Conservation (phyloP, 192 early-diverging fungal species). For the Umbelopsis sp. region DNA sequence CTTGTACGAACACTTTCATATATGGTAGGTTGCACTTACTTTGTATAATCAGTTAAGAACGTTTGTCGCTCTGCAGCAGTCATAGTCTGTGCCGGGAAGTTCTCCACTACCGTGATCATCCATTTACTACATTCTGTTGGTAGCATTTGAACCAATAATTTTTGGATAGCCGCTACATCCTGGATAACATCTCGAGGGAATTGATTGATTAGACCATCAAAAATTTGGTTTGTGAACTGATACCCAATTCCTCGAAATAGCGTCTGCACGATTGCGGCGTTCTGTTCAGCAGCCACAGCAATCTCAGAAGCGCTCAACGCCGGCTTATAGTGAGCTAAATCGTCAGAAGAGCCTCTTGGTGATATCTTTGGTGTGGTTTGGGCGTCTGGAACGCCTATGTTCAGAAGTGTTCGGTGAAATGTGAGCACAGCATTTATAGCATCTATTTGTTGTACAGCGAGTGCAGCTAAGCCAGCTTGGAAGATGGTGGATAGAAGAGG, state of each 20-base stretch:
- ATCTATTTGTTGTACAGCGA: conserved; percentile 52
- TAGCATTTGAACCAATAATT: conserved; percentile 44
- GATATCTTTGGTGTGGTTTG: conserved; percentile 2
- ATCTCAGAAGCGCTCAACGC: conserved; percentile 20
- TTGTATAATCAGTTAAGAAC: conserved; percentile 53
- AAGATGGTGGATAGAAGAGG: conserved; percentile 57
- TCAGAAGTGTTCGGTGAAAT: conserved; percentile 50
- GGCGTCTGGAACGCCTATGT: conserved; percentile 22
- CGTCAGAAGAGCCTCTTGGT: not conserved
- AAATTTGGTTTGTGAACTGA: conserved; percentile 43
- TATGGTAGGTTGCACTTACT: conserved; percentile 50
- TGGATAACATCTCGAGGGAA: conserved; percentile 56
- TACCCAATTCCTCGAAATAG: conserved; percentile 43
- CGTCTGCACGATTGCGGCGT: conserved; percentile 38
- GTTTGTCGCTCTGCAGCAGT: conserved; percentile 48
- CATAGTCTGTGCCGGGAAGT: conserved; percentile 46
- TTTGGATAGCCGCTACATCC: conserved; percentile 58
- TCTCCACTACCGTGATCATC: conserved; percentile 47
- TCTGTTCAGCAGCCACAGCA: conserved; percentile 10
- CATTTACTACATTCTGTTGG: conserved; percentile 51
- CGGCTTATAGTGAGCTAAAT: conserved; percentile 3
- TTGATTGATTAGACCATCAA: conserved; percentile 57
- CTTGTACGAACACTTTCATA: too few relatives aligned
- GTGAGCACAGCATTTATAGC: conserved; percentile 51
- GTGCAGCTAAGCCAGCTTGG: conserved; percentile 63